Evolutionary conservation across 352 stramenopile species (phyloP).

Genomic region (Globisporangium paroecandrum): DNA sequence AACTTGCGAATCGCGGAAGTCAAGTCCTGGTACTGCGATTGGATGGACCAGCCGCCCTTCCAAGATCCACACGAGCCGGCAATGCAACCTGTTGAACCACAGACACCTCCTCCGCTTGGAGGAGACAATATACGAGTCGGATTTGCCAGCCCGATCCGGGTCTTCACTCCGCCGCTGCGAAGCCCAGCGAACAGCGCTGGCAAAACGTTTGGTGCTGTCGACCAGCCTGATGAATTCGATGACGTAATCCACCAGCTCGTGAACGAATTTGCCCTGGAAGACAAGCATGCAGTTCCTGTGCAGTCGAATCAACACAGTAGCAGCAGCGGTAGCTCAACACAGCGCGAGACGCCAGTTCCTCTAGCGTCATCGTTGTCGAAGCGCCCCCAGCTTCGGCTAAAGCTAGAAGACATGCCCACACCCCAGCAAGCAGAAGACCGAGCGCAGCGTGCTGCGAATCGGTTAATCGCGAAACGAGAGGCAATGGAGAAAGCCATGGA

Average conservation of each 20-base stretch:
- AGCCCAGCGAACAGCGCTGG: neutral
- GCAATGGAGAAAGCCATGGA: conserved; percentile 59
- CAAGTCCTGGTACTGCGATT: conserved; percentile 71
- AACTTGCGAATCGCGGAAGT: conserved; percentile 80
- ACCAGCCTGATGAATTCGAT: conserved; percentile 31
- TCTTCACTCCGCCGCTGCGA: conserved; percentile 11
- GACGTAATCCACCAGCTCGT: conserved; percentile 32
- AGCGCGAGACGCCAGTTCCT: conserved; percentile 6
- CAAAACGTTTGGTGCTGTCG: neutral
- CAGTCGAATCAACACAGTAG: neutral
- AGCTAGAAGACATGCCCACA: conserved; percentile 86
- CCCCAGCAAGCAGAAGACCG: conserved; percentile 80
- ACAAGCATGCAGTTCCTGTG: conserved; percentile 29
- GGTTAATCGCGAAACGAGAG: conserved; percentile 71
- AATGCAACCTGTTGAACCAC: neutral
- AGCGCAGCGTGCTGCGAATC: conserved; percentile 66
- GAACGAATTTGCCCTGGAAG: conserved; percentile 47
- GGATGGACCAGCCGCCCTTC: conserved; percentile 51
- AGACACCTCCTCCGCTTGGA: conserved; percentile 1
- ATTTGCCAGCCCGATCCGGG: neutral
- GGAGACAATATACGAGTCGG: neutral
- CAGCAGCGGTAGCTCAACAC: neutral
- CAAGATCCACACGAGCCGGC: conserved; percentile 7
- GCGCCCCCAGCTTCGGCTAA: conserved; percentile 64
- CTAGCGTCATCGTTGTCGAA: conserved; percentile 29